Evolutionary conservation across 2,329 filamentous ascomycete species (phyloP).

Genomic region (Neospermospora avenae): DNA sequence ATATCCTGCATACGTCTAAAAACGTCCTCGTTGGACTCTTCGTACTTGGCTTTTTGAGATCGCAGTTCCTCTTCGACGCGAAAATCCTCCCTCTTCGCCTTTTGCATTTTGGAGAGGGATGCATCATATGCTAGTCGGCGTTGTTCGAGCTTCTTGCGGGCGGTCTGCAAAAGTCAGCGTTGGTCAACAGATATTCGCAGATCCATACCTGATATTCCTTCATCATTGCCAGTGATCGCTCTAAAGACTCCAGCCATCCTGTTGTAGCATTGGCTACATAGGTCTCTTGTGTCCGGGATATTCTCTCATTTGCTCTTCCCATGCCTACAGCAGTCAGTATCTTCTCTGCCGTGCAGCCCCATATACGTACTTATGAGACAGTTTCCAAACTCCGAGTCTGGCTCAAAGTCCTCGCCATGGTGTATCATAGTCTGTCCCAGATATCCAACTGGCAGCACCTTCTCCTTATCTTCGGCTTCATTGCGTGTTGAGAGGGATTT

Average conservation of each 20-base stretch:
- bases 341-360: neutral
- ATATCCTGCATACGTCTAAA: slow-evolving; percentile 92
- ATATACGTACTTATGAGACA: slow-evolving; percentile 62
- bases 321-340: slow-evolving; percentile 50
- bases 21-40: slow-evolving; percentile 92
- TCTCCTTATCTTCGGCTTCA: slow-evolving; percentile 84
- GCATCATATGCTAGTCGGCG: slow-evolving; percentile 89
- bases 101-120: slow-evolving; percentile 84
- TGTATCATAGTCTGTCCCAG: slow-evolving; percentile 81
- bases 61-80: slow-evolving; percentile 89
- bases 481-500: slow-evolving; percentile 83
- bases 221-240: slow-evolving; percentile 88
- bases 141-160: slow-evolving; percentile 91
- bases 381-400: slow-evolving; percentile 86
- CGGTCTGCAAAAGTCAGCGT: slow-evolving; percentile 46
- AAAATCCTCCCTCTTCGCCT: slow-evolving; percentile 91
- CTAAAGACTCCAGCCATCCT: slow-evolving; percentile 88
- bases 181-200: slow-evolving; percentile 10
- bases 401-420: slow-evolving; percentile 91
- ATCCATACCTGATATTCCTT: slow-evolving; percentile 86
- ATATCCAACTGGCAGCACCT: slow-evolving; percentile 73
- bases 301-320: slow-evolving; percentile 82
- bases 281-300: slow-evolving; percentile 80
- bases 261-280: slow-evolving; percentile 75
- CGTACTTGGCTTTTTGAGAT: slow-evolving; percentile 89